Conservation (phyloP, 352 stramenopile species). For the Pelagophyceae sp. region DNA sequence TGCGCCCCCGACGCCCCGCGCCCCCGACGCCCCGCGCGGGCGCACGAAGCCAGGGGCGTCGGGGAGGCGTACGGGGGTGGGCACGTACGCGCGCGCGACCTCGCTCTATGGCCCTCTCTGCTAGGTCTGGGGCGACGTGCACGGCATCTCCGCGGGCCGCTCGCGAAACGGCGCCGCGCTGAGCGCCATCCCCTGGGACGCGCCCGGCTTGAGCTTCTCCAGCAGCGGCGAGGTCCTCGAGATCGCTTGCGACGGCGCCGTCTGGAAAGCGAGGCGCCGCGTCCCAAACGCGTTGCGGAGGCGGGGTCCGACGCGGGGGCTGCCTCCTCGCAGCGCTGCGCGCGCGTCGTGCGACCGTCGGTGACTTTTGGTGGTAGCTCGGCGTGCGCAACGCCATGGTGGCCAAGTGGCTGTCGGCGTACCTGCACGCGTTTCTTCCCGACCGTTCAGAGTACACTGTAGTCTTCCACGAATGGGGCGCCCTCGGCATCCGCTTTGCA, state of each 20-base stretch:
- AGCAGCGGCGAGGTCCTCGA: not conserved
- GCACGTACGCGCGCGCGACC: too few relatives aligned
- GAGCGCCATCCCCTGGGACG: not conserved
- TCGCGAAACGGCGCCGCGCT: not conserved
- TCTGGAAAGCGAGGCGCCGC: not conserved
- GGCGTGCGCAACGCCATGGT: not conserved
- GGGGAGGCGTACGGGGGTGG: too few relatives aligned
- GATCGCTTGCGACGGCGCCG: not conserved
- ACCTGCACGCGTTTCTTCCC: constrained; percentile 5
- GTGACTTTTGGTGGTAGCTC: not conserved
- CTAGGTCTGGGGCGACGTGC: not conserved
- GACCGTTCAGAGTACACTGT: not conserved
- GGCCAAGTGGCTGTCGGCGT: not conserved
- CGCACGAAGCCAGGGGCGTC: too few relatives aligned
- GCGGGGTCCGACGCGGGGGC: too few relatives aligned
- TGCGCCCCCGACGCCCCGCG: too few relatives aligned
- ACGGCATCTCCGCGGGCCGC: not conserved
- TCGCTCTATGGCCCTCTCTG: not conserved
- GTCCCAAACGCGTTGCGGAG: too few relatives aligned
- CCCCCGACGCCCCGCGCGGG: too few relatives aligned
- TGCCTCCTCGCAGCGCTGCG: too few relatives aligned
- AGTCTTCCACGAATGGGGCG: constrained; percentile 2
- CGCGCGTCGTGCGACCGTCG: too few relatives aligned
- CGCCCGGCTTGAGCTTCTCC: not conserved
- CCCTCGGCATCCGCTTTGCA: constrained; percentile 1